Conservation (phyloP, 352 stramenopile genomes). For the Phytophthora hybrid region DNA sequence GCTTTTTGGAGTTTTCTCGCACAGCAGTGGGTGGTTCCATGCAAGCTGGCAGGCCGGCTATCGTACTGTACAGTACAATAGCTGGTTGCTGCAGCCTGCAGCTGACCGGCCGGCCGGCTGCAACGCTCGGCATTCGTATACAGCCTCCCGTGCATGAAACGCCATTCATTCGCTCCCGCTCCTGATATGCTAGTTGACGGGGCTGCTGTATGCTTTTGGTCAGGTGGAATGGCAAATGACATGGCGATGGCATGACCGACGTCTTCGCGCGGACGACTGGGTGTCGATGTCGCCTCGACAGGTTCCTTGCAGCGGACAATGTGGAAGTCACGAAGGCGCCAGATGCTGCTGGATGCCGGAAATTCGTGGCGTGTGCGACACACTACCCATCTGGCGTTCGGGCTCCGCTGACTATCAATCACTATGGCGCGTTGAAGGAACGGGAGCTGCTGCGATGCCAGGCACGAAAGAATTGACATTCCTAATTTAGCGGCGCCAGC, state of each 20-base stretch:
- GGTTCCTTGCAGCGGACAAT: too few species aligned
- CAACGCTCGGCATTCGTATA: conserved; percentile 22
- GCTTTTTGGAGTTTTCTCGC: too few species aligned
- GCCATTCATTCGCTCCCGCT: not conserved
- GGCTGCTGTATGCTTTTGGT: too few species aligned
- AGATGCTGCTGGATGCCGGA: not conserved
- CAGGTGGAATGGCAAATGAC: too few species aligned
- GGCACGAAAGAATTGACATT: conserved; percentile 7
- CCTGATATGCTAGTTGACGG: too few species aligned
- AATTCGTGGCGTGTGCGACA: conserved; percentile 2
- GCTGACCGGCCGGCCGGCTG: not conserved
- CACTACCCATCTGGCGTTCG: not conserved
- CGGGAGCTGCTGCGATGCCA: not conserved
- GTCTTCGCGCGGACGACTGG: too few species aligned
- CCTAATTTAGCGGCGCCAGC: conserved; percentile 17
- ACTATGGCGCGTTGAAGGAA: conserved; percentile 16
- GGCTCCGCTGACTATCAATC: not conserved
- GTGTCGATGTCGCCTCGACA: too few species aligned
- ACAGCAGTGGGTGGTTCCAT: too few species aligned
- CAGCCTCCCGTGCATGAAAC: conserved; percentile 18
- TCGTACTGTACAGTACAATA: too few species aligned
- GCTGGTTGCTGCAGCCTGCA: not conserved
- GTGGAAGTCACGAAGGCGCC: too few species aligned
- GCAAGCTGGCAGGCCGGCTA: too few species aligned
- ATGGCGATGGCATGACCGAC: too few species aligned